phyloP scores from a whole-genome alignment of 768 basidiomycete genomes.

The Brasilioporus rufonigricans region DNA sequence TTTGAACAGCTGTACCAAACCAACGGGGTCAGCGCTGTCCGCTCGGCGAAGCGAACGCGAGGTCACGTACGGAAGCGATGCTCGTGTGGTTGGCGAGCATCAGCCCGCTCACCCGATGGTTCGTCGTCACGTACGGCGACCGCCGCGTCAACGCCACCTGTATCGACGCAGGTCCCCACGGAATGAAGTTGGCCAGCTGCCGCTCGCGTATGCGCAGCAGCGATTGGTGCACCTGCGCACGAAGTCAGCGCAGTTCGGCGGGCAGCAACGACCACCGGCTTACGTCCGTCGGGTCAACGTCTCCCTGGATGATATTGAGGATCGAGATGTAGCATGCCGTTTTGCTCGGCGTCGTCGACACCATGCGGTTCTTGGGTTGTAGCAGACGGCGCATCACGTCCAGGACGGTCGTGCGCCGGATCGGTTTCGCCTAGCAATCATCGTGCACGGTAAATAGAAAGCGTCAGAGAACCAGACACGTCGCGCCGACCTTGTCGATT shows the following conservation, averaged over 20 bases:
- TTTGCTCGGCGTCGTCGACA: conserved; percentile 89
- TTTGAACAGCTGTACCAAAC: conserved; percentile 89
- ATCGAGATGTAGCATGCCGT: conserved; percentile 96
- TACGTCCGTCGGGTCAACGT: conserved; percentile 97
- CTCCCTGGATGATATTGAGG: conserved; percentile 97
- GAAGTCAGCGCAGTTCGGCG: not conserved
- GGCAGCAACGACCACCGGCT: not conserved
- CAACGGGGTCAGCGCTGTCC: too few species aligned
- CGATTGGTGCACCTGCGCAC: conserved; percentile 89
- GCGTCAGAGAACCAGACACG: not conserved
- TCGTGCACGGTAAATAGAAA: too few species aligned
- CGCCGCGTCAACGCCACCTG: conserved; percentile 93
- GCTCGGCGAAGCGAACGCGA: not conserved
- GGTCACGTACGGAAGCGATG: conserved; percentile 77
- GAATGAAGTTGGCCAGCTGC: conserved; percentile 95
- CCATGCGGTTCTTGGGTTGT: conserved; percentile 98
- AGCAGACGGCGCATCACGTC: conserved; percentile 98
- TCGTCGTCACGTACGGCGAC: conserved; percentile 84
- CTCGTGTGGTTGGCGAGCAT: conserved; percentile 99
- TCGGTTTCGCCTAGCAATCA: conserved; percentile 81
- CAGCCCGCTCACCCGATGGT: conserved; percentile 93
- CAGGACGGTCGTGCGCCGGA: conserved; percentile 92
- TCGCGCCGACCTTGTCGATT: conserved; percentile 75
- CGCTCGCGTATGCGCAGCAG: conserved; percentile 94
- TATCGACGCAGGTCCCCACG: conserved; percentile 98